phyloP scores from a whole-genome alignment of 331 rosid genomes.

The Rosa hybrid region DNA sequence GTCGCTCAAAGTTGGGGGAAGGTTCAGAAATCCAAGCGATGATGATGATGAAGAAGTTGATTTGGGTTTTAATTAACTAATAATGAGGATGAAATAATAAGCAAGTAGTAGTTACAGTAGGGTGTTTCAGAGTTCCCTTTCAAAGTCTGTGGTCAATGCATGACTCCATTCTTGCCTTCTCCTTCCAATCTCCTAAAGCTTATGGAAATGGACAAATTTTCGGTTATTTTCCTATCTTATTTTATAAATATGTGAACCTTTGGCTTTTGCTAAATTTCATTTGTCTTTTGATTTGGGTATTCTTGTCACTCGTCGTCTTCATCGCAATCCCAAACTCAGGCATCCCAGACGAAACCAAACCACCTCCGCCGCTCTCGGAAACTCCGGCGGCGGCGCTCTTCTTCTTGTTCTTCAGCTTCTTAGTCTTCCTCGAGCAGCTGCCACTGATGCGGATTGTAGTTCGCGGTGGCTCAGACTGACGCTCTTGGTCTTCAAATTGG shows the following conservation, averaged over 20 bases:
- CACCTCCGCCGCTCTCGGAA: too few relatives aligned
- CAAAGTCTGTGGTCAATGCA: conserved; percentile 75
- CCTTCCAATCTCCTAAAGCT: conserved; percentile 39
- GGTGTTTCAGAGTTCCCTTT: conserved; percentile 55
- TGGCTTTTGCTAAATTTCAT: too few relatives aligned
- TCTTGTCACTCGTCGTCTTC: too few relatives aligned
- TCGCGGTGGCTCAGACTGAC: too few relatives aligned
- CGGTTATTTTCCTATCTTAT: neutral
- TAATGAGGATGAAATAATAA: conserved; percentile 36
- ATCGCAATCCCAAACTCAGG: too few relatives aligned
- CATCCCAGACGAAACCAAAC: too few relatives aligned
- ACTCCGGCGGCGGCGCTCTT: too few relatives aligned
- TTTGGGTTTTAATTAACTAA: conserved; percentile 11
- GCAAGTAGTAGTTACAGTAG: conserved; percentile 29
- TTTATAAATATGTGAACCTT: neutral
- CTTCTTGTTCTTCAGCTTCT: too few relatives aligned
- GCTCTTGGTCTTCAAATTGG: too few relatives aligned
- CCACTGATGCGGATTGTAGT: too few relatives aligned
- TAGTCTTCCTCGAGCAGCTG: too few relatives aligned
- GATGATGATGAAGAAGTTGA: conserved; percentile 43
- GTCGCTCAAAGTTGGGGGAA: neutral
- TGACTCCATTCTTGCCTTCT: conserved; percentile 44
- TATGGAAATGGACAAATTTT: conserved; percentile 38
- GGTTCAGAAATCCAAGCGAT: conserved; percentile 43
- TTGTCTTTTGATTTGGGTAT: too few relatives aligned